Evolutionary conservation across 192 early-diverging fungal genomes (phyloP), one percentile per base, ranked within the genome.

Genomic region (Coemansia sp.): DNA sequence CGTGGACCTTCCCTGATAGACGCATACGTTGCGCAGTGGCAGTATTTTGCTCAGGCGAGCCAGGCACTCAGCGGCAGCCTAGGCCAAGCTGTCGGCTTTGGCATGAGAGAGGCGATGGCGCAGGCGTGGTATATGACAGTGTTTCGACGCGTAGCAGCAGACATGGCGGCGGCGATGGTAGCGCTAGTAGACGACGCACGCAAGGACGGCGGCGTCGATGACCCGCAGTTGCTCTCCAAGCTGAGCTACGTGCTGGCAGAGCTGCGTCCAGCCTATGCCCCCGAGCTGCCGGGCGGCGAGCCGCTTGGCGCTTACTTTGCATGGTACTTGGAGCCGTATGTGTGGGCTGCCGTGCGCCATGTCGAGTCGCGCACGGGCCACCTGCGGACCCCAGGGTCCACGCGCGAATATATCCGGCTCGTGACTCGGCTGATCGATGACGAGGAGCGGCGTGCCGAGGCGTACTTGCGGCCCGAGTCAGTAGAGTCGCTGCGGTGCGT

Each of bases 391-490:
- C 91, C 92, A 57, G 95, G 95, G 80, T 89, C 89, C 29, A 88
- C 94, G 18, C 87, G 90, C 27, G 95, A 97, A 55, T 97, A 97
- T 77, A 93, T 97, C 91, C 95, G 93, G 67, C 93, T 92, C 87
- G 92, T 92, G 73, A 9, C 20, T 88, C 93, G 31, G 75, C 93
- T 63, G 74, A 76, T 13, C 79, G 88, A 70, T 3, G 86, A 89
- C 52, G 95, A 97, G 80, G 92, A 95, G 67, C 85, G 75, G 18
- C 92, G 93, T 24, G 91, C 94, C 3, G 82, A 91, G 68, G 86
- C 88, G 73, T 94, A 94, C 72, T 77, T 97, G 13, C 92, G 95
- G 75, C 77, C 81, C 33, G 87, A 86, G 44, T 93, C 93, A 8
- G 75, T 88, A 46, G 87, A 90, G 55, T 86, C 73, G 49, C 84